Conservation (phyloP, 2,329 filamentous ascomycete genomes). For the Diaporthe vaccinii region DNA sequence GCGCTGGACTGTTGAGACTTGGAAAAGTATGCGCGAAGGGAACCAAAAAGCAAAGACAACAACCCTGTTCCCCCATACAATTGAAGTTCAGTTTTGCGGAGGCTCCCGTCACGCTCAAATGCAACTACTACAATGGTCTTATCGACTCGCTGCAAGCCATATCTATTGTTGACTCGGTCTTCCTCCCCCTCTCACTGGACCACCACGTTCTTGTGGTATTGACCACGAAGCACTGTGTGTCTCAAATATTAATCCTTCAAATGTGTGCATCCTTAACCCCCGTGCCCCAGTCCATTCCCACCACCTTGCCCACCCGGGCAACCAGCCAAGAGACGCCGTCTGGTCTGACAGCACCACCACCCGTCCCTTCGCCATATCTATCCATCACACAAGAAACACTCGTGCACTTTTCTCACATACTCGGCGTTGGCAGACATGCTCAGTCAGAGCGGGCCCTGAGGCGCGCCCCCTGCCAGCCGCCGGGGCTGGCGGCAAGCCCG, state of each 20-base stretch:
- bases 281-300: not conserved
- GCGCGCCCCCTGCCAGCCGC: too few relatives aligned
- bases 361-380: not conserved
- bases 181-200: constrained; percentile 13
- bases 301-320: not conserved
- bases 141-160: not conserved
- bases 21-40: not conserved
- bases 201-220: not conserved
- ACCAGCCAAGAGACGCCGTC: not conserved
- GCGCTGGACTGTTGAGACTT: not conserved
- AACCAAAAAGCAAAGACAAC: not conserved
- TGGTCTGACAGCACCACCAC: not conserved
- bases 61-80: constrained; percentile 20
- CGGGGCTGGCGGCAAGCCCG: constrained; percentile 25
- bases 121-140: constrained; percentile 10
- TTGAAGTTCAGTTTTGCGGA: constrained; percentile 21
- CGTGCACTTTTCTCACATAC: too few relatives aligned
- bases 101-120: constrained; percentile 21
- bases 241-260: not conserved
- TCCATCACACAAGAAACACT: not conserved
- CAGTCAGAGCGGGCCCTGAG: not conserved
- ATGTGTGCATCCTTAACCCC: not conserved
- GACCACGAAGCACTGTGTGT: constrained; percentile 17
- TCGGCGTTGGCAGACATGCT: not conserved
- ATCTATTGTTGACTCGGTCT: not conserved